These are phyloP conservation scores for Solanum bulbocastanum DNA, from an alignment of 257 asterid genomes.

Conservation along the genomic window DNA sequence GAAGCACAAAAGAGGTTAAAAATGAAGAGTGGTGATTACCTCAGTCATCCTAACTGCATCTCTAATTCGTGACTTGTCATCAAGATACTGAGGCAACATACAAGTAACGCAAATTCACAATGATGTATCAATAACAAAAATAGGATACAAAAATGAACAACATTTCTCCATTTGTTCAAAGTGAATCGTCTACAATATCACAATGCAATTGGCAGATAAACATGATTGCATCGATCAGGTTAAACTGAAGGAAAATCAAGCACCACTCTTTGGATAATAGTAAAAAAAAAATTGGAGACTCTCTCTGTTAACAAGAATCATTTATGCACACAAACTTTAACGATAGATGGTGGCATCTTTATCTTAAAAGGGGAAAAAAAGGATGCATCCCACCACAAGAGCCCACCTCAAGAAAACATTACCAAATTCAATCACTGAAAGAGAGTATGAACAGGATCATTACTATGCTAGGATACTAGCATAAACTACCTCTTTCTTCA, in stretches of 20 bases:
- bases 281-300: not conserved
- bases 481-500: not conserved
- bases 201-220: not conserved
- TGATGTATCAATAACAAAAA: not conserved
- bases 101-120: not conserved
- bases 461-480: not conserved
- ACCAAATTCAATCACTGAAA: not conserved
- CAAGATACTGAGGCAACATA: constrained; percentile 54
- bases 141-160: not conserved
- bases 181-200: not conserved
- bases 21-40: constrained; percentile 33
- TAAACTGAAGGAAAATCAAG: not conserved
- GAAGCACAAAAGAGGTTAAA: not conserved
- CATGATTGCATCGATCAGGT: not conserved
- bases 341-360: not conserved
- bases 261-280: not conserved
- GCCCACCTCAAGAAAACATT: not conserved
- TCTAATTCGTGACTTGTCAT: constrained; percentile 72
- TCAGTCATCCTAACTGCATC: constrained; percentile 51
- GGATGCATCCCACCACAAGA: not conserved
- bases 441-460: not conserved
- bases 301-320: not conserved
- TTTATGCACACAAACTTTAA: not conserved
- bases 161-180: not conserved
- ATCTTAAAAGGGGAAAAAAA: not conserved